Evolutionary conservation across 2,329 filamentous ascomycete species (phyloP).

Genomic region (Neofusicoccum ribis): DNA sequence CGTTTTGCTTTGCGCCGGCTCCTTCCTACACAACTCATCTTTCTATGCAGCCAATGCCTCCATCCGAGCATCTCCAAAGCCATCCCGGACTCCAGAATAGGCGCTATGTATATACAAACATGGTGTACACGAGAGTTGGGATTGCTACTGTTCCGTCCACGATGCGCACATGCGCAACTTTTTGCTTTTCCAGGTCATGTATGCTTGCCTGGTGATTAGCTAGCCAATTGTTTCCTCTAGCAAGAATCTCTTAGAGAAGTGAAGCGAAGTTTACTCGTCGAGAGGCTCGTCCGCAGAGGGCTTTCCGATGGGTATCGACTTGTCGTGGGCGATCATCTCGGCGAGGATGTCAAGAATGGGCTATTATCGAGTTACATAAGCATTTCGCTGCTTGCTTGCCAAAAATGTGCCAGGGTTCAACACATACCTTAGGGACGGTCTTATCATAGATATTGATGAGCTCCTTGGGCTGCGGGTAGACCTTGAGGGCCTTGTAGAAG

Average conservation of each 20-base stretch:
- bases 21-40: constrained; percentile 2
- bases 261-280: constrained; percentile 11
- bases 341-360: constrained; percentile 93
- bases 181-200: neutral
- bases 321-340: constrained; percentile 95
- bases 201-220: neutral
- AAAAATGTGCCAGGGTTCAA: neutral
- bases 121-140: constrained; percentile 15
- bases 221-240: neutral
- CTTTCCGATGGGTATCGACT: constrained; percentile 48
- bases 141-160: neutral
- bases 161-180: neutral
- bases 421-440: constrained; percentile 85
- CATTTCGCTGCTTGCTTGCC: neutral
- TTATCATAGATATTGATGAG: constrained; percentile 97
- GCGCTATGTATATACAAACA: constrained; percentile 12
- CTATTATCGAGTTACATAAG: constrained; percentile 45
- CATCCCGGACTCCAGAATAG: constrained; percentile 14
- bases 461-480: constrained; percentile 91
- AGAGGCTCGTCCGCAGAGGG: neutral
- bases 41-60: constrained; percentile 16
- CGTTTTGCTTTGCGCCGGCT: neutral
- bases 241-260: neutral
- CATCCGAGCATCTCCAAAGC: constrained; percentile 8
- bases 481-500: constrained; percentile 98